Conservation (phyloP, 345 rosid species). For the Eutrema japonicum region DNA sequence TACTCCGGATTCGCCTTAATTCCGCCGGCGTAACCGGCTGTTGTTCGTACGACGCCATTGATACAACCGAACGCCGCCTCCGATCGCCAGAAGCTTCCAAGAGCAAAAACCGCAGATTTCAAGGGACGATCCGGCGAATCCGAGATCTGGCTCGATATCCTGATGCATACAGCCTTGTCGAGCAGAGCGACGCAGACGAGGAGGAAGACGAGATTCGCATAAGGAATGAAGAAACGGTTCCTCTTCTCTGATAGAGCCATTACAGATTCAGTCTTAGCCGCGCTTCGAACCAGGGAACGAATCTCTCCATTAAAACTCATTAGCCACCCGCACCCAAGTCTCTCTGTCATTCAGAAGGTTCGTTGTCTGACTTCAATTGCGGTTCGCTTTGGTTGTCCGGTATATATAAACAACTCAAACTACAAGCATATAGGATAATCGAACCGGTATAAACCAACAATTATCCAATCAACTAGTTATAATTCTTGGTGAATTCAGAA, state of each 20-base stretch:
- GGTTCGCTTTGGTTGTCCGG: not conserved
- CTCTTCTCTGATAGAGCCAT: conserved; percentile 49
- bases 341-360: not conserved
- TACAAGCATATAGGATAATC: no score
- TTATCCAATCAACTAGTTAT: no score
- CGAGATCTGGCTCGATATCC: conserved; percentile 61
- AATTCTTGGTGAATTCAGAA: no score
- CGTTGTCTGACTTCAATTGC: not conserved
- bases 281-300: conserved; percentile 27
- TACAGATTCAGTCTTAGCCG: conserved; percentile 1
- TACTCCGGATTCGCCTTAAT: conserved; percentile 74
- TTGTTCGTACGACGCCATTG: conserved; percentile 76
- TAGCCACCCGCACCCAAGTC: not conserved
- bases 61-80: conserved; percentile 92
- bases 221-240: conserved; percentile 19
- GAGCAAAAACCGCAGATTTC: conserved; percentile 75
- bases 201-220: conserved; percentile 21
- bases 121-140: conserved; percentile 49
- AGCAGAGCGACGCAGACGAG: conserved; percentile 41
- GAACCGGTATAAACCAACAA: no score
- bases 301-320: conserved; percentile 10
- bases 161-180: conserved; percentile 53
- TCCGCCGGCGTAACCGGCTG: conserved; percentile 80
- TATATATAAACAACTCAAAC: no score
- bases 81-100: conserved; percentile 97